Evolutionary conservation across 208 protist species (phyloP).

Genomic region (Strigomonas galati): DNA sequence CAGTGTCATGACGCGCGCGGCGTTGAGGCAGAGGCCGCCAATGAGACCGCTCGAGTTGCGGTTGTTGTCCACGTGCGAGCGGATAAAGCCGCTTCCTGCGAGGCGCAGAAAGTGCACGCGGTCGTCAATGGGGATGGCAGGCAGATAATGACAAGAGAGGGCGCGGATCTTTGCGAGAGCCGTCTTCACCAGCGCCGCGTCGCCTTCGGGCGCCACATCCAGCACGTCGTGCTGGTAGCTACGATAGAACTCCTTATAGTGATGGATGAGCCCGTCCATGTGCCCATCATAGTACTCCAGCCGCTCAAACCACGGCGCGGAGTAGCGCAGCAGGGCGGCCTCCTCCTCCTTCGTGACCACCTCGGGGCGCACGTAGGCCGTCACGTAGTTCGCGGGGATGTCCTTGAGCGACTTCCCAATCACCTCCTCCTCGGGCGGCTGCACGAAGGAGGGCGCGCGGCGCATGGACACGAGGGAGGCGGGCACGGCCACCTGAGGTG

Average conservation of each 20-base stretch:
- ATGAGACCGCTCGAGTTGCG: constrained; percentile 84
- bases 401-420: constrained; percentile 64
- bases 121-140: constrained; percentile 75
- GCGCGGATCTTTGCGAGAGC: constrained; percentile 40
- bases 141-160: constrained; percentile 46
- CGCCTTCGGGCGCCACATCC: constrained; percentile 3
- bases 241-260: constrained; percentile 89
- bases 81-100: constrained; percentile 77
- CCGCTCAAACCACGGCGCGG: constrained; percentile 70
- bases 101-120: constrained; percentile 80
- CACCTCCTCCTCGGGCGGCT: constrained; percentile 54
- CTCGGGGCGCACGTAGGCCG: constrained; percentile 72
- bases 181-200: constrained; percentile 26
- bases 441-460: constrained; percentile 65
- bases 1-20: constrained; percentile 78
- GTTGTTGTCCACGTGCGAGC: constrained; percentile 71
- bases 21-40: constrained; percentile 58
- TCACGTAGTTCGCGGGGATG: constrained; percentile 61
- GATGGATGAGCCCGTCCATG: constrained; percentile 78
- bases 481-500: constrained; percentile 4
- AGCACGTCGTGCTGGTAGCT: constrained; percentile 35
- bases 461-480: constrained; percentile 57
- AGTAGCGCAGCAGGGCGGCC: constrained; percentile 46
- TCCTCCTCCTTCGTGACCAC: constrained; percentile 69
- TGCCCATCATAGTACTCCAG: constrained; percentile 71